Conservation (phyloP, 192 early-diverging fungal species). For the Backusella mclennaniae region DNA sequence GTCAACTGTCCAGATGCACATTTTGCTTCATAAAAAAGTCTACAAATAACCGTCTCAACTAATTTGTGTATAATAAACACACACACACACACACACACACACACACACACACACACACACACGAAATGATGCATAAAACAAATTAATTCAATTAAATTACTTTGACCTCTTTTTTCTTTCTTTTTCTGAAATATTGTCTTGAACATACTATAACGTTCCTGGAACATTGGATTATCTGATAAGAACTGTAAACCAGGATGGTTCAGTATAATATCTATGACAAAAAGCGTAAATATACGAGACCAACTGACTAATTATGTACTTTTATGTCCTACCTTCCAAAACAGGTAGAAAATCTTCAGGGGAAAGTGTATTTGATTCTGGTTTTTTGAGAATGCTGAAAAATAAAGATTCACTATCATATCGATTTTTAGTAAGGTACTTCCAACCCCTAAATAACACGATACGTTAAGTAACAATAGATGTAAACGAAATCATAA, state of each 20-base stretch:
- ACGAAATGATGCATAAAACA: neutral
- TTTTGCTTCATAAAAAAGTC: conserved; percentile 79
- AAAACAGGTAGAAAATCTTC: conserved; percentile 69
- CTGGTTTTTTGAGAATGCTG: conserved; percentile 53
- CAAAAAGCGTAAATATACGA: neutral
- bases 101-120: neutral
- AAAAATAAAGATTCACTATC: conserved; percentile 55
- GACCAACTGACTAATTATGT: neutral
- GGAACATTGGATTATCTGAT: conserved; percentile 74
- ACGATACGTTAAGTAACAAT: conserved; percentile 24
- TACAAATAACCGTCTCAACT: conserved; percentile 87
- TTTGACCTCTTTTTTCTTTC: no score
- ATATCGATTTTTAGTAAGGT: conserved; percentile 38
- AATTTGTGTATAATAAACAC: neutral
- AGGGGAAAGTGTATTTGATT: conserved; percentile 47
- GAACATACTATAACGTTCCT: conserved; percentile 74
- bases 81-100: no score
- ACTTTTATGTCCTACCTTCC: conserved; percentile 42
- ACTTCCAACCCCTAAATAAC: conserved; percentile 41
- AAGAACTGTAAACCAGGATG: conserved; percentile 91
- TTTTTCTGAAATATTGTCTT: no score
- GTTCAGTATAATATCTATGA: conserved; percentile 69
- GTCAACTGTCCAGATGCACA: conserved; percentile 72
- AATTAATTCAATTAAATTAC: neutral
- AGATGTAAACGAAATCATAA: conserved; percentile 37